These are phyloP conservation scores for Euphorbia neoarborescens DNA, from an alignment of 441 rosid species.

Conservation along the genomic window DNA sequence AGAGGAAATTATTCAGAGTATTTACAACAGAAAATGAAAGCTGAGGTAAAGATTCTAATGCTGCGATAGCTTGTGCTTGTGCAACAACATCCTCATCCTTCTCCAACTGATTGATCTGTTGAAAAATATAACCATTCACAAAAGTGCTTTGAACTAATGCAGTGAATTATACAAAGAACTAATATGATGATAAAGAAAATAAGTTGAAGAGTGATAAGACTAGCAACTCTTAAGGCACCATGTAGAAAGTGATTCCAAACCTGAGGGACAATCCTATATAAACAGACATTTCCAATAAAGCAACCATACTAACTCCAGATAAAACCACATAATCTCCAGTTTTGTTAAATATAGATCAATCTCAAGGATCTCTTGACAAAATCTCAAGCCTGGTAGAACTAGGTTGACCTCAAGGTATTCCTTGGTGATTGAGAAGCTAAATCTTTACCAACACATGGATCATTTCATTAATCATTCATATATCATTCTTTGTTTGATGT, in stretches of 20 bases:
- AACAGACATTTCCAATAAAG: neutral
- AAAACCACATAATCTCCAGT: neutral
- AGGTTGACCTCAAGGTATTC: neutral
- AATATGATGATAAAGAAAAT: neutral
- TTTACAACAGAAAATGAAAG: constrained; percentile 70
- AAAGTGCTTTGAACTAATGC: neutral
- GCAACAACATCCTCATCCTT: constrained; percentile 98
- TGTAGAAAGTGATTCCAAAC: neutral
- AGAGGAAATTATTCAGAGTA: constrained; percentile 70
- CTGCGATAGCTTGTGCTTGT: constrained; percentile 80
- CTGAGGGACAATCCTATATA: neutral
- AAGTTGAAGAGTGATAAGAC: neutral
- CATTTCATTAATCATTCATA: neutral
- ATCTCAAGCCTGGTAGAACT: neutral
- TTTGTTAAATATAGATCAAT: neutral
- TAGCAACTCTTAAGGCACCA: neutral
- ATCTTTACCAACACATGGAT: neutral
- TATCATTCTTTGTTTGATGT: neutral
- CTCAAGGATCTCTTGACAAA: neutral
- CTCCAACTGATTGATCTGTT: constrained; percentile 89
- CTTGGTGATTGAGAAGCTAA: neutral
- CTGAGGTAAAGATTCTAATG: constrained; percentile 67
- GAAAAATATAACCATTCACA: constrained; percentile 18
- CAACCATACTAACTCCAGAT: neutral
- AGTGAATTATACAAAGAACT: constrained; percentile 2